Base-by-base conservation (phyloP, 1,284 basidiomycete genomes). In the Golubevia sp. region DNA sequence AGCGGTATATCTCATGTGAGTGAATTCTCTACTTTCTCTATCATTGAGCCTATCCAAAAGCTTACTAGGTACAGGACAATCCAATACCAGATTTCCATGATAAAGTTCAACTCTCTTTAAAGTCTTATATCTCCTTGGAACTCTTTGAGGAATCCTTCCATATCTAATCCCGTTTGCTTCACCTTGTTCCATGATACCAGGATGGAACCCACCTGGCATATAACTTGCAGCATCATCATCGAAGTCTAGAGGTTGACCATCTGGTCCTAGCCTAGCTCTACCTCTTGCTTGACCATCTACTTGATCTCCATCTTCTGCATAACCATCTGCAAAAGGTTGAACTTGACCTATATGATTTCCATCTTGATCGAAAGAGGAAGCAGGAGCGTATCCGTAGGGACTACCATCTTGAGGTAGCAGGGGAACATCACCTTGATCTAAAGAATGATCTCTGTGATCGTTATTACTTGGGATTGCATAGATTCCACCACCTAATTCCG, bases 61-160 rank as follows among this genome's bases (percentile, higher is more conserved):
- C 59, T 75, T 77, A 55, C 72, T 67, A 0, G 79, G 77, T 0
- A 77, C 73, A 27, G 77, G 79, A 56, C 77, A 81, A 66, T 81
- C 77, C 15, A 81, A 73, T 1, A 81, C 76, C n/a, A 79, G 67
- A 58, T 79, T 79, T 21, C 76, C 76, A 55, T 79, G 76, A 64
- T 74, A 77, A 8, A 79, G 71, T 64, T 77, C 76, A 56, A 79
- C 77, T 21, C 74, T 56, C 62, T 76, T 77, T 48, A 77, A 61
- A 38, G 77, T 79, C 65, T 79, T 79, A 74, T 79, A 77, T 58
- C 77, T 61, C 53, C 77, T 56, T 6, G 77, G 77, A 20, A 79
- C 76, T 55, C 77, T 67, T 57, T 77, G 75, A 1, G 77, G 77
- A 59, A 79, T 79, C 44, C 72, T 66, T 13, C 76, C 76, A 62